These are phyloP conservation scores for Closterium sp. DNA, from an alignment of 139 green algal species.

Conservation along the genomic window DNA sequence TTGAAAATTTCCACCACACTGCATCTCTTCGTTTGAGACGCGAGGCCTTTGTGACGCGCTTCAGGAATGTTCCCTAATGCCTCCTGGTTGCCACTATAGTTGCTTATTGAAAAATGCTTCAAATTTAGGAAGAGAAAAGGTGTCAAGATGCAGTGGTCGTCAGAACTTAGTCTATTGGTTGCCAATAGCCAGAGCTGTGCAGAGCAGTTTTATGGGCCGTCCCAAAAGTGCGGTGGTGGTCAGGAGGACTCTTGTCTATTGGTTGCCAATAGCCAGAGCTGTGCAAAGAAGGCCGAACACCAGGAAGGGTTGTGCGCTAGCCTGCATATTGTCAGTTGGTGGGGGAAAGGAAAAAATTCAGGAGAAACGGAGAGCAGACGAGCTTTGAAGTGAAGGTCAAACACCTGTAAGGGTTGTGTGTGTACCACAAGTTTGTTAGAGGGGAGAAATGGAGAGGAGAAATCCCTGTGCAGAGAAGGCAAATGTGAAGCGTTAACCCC, in stretches of 20 bases:
- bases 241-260: background rate
- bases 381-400: conserved; percentile 89
- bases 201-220: too few relatives aligned
- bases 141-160: too few relatives aligned
- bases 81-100: too few relatives aligned
- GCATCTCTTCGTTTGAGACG: too few relatives aligned
- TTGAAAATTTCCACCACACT: too few relatives aligned
- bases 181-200: conserved; percentile 88
- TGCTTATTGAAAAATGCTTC: too few relatives aligned
- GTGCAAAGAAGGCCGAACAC: conserved; percentile 96
- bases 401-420: conserved; percentile 96
- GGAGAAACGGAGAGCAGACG: background rate
- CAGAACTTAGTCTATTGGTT: conserved; percentile 30
- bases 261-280: conserved; percentile 83
- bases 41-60: too few relatives aligned
- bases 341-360: background rate
- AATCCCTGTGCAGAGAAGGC: too few relatives aligned
- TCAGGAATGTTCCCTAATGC: too few relatives aligned
- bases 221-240: too few relatives aligned
- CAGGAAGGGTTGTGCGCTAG: conserved; percentile 90
- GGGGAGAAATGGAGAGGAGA: background rate
- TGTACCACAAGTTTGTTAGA: background rate
- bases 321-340: conserved; percentile 34
- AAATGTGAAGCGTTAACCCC: too few relatives aligned
- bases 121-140: too few relatives aligned